Evolutionary conservation across 768 basidiomycete species (phyloP).

Genomic region (Podaxis pistillaris): DNA sequence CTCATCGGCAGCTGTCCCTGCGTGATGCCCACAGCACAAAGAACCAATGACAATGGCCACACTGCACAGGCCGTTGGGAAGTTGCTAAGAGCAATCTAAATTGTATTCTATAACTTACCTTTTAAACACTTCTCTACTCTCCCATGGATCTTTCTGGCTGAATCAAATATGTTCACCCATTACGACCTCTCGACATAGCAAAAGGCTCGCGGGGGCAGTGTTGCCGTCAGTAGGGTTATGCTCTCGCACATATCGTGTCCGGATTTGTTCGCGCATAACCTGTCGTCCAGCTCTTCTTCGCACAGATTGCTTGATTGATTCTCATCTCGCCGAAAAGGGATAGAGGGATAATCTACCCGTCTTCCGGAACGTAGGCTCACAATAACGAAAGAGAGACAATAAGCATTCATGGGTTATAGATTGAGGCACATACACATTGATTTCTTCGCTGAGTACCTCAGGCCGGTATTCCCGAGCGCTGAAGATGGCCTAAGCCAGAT

Average conservation of each 20-base stretch:
- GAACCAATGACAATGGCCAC: background rate
- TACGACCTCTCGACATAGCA: background rate
- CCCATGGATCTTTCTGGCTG: background rate
- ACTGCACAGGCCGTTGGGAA: background rate
- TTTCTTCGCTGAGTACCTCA: background rate
- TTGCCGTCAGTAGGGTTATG: background rate
- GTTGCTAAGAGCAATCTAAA: background rate
- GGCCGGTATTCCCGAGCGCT: background rate
- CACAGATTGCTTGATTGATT: background rate
- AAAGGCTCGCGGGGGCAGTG: background rate
- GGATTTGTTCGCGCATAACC: background rate
- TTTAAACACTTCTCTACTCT: background rate
- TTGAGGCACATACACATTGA: background rate
- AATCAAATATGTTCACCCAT: background rate
- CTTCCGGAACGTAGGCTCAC: background rate
- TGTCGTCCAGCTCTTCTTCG: background rate
- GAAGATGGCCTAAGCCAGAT: background rate
- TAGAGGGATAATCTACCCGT: background rate
- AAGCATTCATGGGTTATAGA: background rate
- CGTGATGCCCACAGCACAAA: background rate
- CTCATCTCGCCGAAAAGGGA: background rate
- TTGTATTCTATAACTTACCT: background rate
- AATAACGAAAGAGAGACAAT: background rate
- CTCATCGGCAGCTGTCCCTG: background rate
- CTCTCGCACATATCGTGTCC: background rate